phyloP scores from a whole-genome alignment of 2,329 filamentous ascomycete species.

The Macrophomina phaseolina region DNA sequence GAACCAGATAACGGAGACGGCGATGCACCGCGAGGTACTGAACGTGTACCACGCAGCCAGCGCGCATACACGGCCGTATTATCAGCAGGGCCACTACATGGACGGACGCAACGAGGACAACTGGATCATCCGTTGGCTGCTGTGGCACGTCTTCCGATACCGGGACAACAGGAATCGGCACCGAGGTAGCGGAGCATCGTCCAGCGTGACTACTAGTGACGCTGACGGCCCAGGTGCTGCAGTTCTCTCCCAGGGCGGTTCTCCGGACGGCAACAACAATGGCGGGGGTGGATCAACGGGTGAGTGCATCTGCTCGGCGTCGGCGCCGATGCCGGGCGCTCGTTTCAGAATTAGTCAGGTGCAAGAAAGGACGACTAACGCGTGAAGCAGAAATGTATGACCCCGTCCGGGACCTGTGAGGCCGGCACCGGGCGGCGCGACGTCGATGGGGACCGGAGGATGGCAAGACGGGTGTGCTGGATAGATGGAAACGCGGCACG shows the following conservation, averaged over 20 bases:
- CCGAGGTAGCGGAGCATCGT: conserved; percentile 28
- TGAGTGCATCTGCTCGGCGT: neutral
- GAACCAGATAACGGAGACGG: conserved; percentile 55
- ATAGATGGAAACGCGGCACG: neutral
- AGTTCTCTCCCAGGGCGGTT: conserved; percentile 24
- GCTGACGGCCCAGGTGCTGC: conserved; percentile 26
- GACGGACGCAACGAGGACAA: conserved; percentile 53
- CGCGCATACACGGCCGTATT: conserved; percentile 47
- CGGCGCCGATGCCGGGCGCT: neutral
- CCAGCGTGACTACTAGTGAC: conserved; percentile 26
- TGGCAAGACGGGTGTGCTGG: neutral
- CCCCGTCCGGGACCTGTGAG: conserved; percentile 24
- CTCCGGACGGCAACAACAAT: conserved; percentile 23
- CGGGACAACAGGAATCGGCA: conserved; percentile 45
- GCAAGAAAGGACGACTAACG: neutral
- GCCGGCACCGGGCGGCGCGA: conserved; percentile 1
- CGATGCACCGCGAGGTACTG: conserved; percentile 52
- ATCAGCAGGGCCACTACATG: conserved; percentile 49
- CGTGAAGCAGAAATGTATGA: conserved; percentile 24
- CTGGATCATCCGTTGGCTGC: conserved; percentile 58
- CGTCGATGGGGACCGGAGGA: neutral
- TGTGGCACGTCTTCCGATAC: conserved; percentile 60
- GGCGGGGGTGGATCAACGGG: conserved; percentile 26
- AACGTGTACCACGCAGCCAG: conserved; percentile 49
- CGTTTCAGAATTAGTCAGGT: neutral